Conservation (phyloP, 2,329 filamentous ascomycete species). For the Scortechinia acanthostroma region DNA sequence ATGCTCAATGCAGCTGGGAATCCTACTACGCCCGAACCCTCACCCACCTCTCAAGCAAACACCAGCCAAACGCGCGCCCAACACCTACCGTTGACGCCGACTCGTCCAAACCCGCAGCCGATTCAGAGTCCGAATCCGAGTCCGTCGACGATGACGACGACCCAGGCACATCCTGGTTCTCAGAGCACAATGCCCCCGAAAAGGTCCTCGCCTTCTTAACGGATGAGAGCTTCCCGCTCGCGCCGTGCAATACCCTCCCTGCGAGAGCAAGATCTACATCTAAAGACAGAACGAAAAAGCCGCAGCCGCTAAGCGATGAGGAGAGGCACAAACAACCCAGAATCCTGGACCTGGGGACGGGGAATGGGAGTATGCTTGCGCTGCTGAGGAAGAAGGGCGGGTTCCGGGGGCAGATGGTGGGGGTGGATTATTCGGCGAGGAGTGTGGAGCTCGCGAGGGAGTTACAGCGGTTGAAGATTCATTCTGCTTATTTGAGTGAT, state of each 20-base stretch:
- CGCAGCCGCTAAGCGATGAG: too few relatives aligned
- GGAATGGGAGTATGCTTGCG: constrained; percentile 61
- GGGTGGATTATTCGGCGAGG: constrained; percentile 54
- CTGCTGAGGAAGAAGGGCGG: constrained; percentile 41
- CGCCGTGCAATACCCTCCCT: constrained; percentile 27
- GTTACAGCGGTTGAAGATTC: constrained; percentile 27
- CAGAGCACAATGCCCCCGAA: constrained; percentile 54
- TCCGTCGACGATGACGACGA: constrained; percentile 40
- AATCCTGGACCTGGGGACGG: constrained; percentile 52
- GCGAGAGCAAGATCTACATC: neutral
- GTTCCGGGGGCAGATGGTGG: constrained; percentile 37
- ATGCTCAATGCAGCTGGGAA: constrained; percentile 3
- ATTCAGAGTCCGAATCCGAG: constrained; percentile 35
- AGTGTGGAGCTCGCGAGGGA: constrained; percentile 47
- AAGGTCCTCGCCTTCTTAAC: constrained; percentile 46
- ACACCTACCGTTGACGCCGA: constrained; percentile 25
- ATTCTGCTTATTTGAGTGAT: neutral
- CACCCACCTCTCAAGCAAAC: neutral
- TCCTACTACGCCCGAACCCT: constrained; percentile 1
- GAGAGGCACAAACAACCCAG: neutral
- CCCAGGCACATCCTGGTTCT: constrained; percentile 58
- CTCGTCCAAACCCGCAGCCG: constrained; percentile 5
- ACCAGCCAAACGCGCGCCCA: too few relatives aligned
- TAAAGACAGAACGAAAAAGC: too few relatives aligned
- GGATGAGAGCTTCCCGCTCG: constrained; percentile 2